Conservation (phyloP, 805 yeast species). For the Zygosaccharomyces siamensis region DNA sequence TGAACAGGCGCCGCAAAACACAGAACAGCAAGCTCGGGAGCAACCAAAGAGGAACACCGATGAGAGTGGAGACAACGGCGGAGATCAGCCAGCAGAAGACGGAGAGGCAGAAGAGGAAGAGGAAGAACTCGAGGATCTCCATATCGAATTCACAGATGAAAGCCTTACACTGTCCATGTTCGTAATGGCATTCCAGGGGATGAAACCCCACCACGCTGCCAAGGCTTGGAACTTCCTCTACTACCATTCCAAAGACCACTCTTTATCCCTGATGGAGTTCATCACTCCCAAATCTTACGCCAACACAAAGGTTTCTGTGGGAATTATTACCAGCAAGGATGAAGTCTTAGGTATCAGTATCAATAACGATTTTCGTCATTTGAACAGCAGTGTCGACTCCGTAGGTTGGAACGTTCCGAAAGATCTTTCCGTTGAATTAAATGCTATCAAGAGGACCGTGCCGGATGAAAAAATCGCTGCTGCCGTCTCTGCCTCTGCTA, state of each 20-base stretch:
- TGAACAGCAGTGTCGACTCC: constrained; percentile 54
- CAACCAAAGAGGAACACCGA: constrained; percentile 12
- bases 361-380: constrained; percentile 60
- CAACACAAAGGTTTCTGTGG: constrained; percentile 71
- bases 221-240: constrained; percentile 92
- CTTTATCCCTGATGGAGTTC: constrained; percentile 90
- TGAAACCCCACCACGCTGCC: constrained; percentile 99
- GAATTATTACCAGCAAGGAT: constrained; percentile 61
- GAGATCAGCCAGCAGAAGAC: constrained; percentile 3
- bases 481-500: constrained; percentile 19
- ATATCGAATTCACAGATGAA: constrained; percentile 23
- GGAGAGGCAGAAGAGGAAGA: constrained; percentile 15
- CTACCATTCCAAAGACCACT: constrained; percentile 69
- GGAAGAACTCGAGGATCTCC: constrained; percentile 20
- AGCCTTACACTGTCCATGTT: constrained; percentile 56
- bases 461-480: constrained; percentile 40
- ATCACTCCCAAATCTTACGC: constrained; percentile 91
- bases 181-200: constrained; percentile 95
- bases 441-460: constrained; percentile 44
- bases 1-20: constrained; percentile 10
- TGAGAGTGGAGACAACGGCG: constrained; percentile 11
- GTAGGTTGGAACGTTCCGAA: constrained; percentile 92
- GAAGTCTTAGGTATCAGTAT: constrained; percentile 62
- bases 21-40: constrained; percentile 6
- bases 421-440: constrained; percentile 53